Percentiles rank a stretch among this genome's conserved stretches.
Conservation (phyloP, 768 basidiomycete species). For the Russula virescens region DNA sequence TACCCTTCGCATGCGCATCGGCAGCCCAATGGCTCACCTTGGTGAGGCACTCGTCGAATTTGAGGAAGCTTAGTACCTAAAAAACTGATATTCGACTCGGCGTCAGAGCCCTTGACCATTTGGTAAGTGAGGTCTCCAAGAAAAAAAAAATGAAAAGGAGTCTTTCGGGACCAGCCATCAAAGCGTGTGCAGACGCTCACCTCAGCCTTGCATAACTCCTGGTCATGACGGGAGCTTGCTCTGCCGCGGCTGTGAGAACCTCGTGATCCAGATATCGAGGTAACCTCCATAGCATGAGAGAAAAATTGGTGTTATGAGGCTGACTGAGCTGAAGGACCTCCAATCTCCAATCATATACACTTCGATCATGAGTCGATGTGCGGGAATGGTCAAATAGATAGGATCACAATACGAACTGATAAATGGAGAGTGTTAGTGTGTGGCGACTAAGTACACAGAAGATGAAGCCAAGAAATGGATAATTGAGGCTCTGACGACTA, state of each 20-base stretch:
- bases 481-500: background rate
- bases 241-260: constrained; percentile 57
- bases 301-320: constrained; percentile 52
- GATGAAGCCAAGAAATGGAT: background rate
- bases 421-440: background rate
- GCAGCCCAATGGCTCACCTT: constrained; percentile 60
- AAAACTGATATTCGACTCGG: background rate
- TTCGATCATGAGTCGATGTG: constrained; percentile 67
- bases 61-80: constrained; percentile 59
- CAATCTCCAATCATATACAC: constrained; percentile 57
- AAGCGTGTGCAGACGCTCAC: constrained; percentile 34
- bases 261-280: constrained; percentile 55
- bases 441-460: background rate
- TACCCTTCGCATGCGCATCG: constrained; percentile 57
- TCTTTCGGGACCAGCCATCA: background rate
- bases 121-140: background rate
- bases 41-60: constrained; percentile 56
- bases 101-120: background rate
- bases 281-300: constrained; percentile 59
- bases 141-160: background rate
- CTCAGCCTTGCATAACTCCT: no score
- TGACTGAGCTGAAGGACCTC: constrained; percentile 56
- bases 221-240: constrained; percentile 49
- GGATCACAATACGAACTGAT: constrained; percentile 54
- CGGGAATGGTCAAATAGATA: constrained; percentile 58